Evolutionary conservation across 2,329 filamentous ascomycete species (phyloP), one percentile per base, ranked within the genome.

Genomic region (Westerdykella aurantiaca): DNA sequence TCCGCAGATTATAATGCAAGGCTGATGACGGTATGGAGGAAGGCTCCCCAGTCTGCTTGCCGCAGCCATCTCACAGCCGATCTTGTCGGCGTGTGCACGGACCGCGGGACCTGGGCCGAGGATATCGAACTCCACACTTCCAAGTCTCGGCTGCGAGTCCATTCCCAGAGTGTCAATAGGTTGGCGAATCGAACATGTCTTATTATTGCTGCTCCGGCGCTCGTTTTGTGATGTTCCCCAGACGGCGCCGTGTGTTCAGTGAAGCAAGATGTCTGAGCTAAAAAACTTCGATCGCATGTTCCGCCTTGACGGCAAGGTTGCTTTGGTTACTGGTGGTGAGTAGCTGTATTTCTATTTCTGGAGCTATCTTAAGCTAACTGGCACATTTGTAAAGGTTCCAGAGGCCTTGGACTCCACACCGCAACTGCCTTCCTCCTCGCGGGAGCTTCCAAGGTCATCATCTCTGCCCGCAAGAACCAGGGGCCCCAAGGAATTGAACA

Each of bases 401-500:
- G 67, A 53, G 67, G 67, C 1, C 54, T 70, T 16, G 66, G 67
- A 13, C 60, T 69, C 10, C 63, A 69, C 34, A 57, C 66, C 7
- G 67, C 67, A 6, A 67, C 65, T 2, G 67, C 61, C 0, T 68
- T 71, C 37, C 61, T 70, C 6, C 58, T 66, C 22, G 68, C 68
- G 11, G 68, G 68, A 10, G 66, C 64, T n/a, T 60, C 55, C 23
- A 67, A 57, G 34, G 68, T 71, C 41, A 57, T 69, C 47, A 61
- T 70, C 25, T 66, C 61, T 0, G 63, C 68, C 3, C 61, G 68
- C 12, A 70, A 68, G 47, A 60, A 61, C 18, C 58, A 57, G 18
- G 69, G 67, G 16, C 50, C 52, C 14, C 57, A 68, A 35, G 66
- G 66, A 40, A 67, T 69, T 33, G 57, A 68, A 38, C 63, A 66